Conservation (phyloP, 1,284 basidiomycete genomes). For the Mycena sp. region DNA sequence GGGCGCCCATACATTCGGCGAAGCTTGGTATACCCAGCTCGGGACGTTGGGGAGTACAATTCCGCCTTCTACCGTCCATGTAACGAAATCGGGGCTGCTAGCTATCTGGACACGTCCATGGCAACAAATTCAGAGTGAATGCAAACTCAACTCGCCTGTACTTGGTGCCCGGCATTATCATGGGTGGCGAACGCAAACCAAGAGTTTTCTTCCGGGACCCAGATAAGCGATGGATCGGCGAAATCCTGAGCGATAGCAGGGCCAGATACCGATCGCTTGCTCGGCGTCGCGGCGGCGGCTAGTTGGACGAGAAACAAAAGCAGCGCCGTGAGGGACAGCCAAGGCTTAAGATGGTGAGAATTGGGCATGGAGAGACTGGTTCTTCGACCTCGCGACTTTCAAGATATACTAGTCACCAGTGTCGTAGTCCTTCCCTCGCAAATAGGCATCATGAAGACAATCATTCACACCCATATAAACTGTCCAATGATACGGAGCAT, state of each 20-base stretch:
- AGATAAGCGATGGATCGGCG: conserved; percentile 30
- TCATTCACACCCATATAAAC: too few species aligned
- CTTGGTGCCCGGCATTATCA: not conserved
- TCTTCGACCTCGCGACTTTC: too few species aligned
- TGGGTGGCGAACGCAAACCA: conserved; percentile 21
- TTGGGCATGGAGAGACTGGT: not conserved
- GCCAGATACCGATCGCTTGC: conserved; percentile 17
- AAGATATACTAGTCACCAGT: too few species aligned
- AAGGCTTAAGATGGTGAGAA: not conserved
- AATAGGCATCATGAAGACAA: too few species aligned
- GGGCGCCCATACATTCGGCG: conserved; percentile 31
- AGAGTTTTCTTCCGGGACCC: conserved; percentile 12
- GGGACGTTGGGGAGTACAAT: conserved; percentile 26
- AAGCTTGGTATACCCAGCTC: conserved; percentile 16
- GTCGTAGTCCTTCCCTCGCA: too few species aligned
- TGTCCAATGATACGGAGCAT: too few species aligned
- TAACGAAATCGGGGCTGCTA: conserved; percentile 24
- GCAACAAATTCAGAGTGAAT: conserved; percentile 4
- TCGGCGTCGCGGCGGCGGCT: not conserved
- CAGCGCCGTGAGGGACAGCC: not conserved
- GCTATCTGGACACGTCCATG: too few species aligned
- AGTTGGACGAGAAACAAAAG: not conserved
- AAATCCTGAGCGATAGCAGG: conserved; percentile 29
- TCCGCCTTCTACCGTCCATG: conserved; percentile 21
- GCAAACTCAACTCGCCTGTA: not conserved